These are phyloP conservation scores for Chalaropsis ovoidea DNA, from an alignment of 2,329 filamentous ascomycete genomes.

Conservation along the genomic window DNA sequence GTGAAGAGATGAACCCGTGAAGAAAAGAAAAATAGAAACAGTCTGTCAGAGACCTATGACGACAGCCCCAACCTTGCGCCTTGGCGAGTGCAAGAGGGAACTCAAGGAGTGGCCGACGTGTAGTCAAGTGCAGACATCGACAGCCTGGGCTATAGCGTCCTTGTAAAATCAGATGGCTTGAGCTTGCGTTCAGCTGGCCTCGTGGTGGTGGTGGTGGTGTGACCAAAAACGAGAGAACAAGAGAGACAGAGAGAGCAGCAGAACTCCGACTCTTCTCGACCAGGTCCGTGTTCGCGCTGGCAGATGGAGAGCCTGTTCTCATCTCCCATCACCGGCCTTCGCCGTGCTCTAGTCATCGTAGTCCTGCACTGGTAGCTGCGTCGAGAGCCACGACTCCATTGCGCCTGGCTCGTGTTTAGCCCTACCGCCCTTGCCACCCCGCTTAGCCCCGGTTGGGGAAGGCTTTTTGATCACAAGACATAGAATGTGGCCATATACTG, in stretches of 20 bases:
- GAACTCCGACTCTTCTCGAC: neutral
- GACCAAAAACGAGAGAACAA: neutral
- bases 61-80: neutral
- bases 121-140: neutral
- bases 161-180: neutral
- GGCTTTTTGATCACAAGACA: slow-evolving; percentile 80
- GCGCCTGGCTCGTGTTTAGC: slow-evolving; percentile 49
- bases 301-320: slow-evolving; percentile 2
- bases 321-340: neutral
- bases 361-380: slow-evolving; percentile 47
- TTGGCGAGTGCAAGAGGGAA: neutral
- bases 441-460: slow-evolving; percentile 36
- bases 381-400: slow-evolving; percentile 85
- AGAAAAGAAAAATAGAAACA: neutral
- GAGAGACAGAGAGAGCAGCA: neutral
- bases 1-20: neutral
- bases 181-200: neutral
- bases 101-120: neutral
- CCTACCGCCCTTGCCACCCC: slow-evolving; percentile 30
- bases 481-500: slow-evolving; percentile 85
- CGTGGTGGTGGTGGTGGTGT: neutral
- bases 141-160: neutral
- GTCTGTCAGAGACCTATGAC: neutral
- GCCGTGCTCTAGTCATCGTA: slow-evolving; percentile 17
- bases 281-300: neutral